phyloP scores from a whole-genome alignment of 768 basidiomycete genomes.

The Pleurotus giganteus region DNA sequence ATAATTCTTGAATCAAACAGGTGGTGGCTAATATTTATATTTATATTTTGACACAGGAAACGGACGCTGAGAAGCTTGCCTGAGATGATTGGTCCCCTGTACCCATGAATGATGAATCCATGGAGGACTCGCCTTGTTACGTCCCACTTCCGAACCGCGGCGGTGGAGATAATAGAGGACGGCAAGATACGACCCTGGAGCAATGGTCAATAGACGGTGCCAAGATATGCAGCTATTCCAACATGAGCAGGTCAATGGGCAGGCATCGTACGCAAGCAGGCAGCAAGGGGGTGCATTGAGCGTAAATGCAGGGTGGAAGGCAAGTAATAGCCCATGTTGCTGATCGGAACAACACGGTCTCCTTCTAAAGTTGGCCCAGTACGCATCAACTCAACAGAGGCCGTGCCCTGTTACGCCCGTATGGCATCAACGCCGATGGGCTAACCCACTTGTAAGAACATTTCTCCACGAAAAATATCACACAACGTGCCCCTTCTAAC shows the following conservation, averaged over 20 bases:
- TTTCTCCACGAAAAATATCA: slow-evolving; percentile 4
- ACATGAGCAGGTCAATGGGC: neutral
- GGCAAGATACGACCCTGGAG: slow-evolving; percentile 3
- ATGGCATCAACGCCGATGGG: slow-evolving; percentile 7
- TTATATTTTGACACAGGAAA: slow-evolving; percentile 27
- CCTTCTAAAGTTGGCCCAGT: slow-evolving; percentile 1
- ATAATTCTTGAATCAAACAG: neutral
- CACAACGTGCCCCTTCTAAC: slow-evolving; percentile 4
- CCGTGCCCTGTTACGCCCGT: slow-evolving; percentile 4
- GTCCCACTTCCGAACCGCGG: slow-evolving; percentile 33
- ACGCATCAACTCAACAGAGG: slow-evolving; percentile 1
- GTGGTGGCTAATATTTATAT: neutral
- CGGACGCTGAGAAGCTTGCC: slow-evolving; percentile 27
- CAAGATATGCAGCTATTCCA: neutral
- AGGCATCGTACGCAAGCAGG: neutral
- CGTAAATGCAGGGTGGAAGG: neutral
- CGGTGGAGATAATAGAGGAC: slow-evolving; percentile 31
- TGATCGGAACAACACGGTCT: slow-evolving; percentile 10
- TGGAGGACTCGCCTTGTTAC: slow-evolving; percentile 29
- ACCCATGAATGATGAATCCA: slow-evolving; percentile 31
- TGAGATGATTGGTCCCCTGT: slow-evolving; percentile 21
- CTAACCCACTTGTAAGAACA: slow-evolving; percentile 9
- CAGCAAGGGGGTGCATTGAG: neutral
- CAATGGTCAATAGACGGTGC: neutral
- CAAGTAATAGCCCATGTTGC: slow-evolving; percentile 2